Evolutionary conservation across 2,329 filamentous ascomycete species (phyloP), one percentile per base, ranked within the genome.

Genomic region (Clarireedia monteithiana): DNA sequence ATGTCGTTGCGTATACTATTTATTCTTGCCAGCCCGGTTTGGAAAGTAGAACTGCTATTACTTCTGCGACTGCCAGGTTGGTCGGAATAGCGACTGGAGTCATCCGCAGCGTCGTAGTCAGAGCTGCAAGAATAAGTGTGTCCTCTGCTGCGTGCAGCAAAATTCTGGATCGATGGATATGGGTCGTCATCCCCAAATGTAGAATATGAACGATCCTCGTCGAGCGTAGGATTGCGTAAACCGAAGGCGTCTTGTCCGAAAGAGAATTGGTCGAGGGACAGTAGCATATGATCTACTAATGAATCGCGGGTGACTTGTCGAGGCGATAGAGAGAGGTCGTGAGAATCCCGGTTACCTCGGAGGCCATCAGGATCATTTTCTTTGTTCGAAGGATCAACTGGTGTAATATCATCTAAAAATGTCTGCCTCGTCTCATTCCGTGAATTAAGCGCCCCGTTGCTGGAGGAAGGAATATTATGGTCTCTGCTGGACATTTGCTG

Each of bases 211-310:
- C 59, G 59, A 50, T 65, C 62, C 50, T 68, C 66, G 14, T 68
- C 63, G 1, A 63, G 57, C 2, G 60, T 64, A 12, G 62, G 60
- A 46, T 63, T 62, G 15, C 62, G 62, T 61, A 66, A 64, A 34
- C 52, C 59, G 15, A 61, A 62, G 14, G 55, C 59, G 6, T 64
- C 63, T 40, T 79, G 75, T 46, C 71, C 76, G 63, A 81, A 77
- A 42, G 82, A 85, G 68, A 92, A 84, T 71, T 92, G 88, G 72
- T 96, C 92, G 61, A 99, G 84, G 42, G 91, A 96, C 62, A 94
- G 78, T 59, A 97, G 83, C 86, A 99, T 94, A 71, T 96, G 95
- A 72, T 94, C 88, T 58, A 99, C 90, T 63, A 99, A 84, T 38
- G 91, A 96, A 68, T 95, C 89, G 63, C 92, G 84, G 42, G 88